Evolutionary conservation across 2,329 filamentous ascomycete species (phyloP).

Genomic region (Cryphonectria carpinicola): DNA sequence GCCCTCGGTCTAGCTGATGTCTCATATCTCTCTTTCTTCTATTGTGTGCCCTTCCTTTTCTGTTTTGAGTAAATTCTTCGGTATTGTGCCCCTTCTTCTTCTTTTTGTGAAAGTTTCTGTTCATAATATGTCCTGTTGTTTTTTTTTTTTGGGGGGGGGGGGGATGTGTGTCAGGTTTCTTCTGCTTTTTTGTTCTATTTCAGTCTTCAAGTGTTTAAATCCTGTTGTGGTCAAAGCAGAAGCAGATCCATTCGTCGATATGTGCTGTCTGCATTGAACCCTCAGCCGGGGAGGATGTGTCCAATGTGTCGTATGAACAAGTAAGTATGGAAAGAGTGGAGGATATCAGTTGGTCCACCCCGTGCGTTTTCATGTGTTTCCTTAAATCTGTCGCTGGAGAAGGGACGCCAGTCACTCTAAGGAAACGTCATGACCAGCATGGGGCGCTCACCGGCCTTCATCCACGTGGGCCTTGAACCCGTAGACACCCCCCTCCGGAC

Average conservation of each 20-base stretch:
- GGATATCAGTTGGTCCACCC: neutral
- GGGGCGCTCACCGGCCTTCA: neutral
- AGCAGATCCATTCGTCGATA: neutral
- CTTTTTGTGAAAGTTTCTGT: neutral
- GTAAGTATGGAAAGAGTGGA: neutral
- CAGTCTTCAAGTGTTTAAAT: neutral
- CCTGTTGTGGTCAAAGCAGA: neutral
- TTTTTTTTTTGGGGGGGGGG: too few relatives aligned
- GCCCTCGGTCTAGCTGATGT: neutral
- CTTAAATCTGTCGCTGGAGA: neutral
- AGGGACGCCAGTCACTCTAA: too few relatives aligned
- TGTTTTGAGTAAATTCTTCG: too few relatives aligned
- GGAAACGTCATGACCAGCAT: too few relatives aligned
- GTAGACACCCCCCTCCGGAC: neutral
- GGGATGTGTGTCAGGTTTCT: too few relatives aligned
- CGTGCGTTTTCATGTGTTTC: too few relatives aligned
- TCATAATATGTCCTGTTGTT: neutral
- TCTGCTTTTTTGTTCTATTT: neutral
- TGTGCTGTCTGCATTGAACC: neutral
- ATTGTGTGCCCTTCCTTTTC: neutral
- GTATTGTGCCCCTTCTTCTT: too few relatives aligned
- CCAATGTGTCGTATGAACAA: neutral
- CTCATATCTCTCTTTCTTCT: neutral
- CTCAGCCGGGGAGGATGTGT: too few relatives aligned
- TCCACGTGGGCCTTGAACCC: neutral